Percentiles rank a stretch among this genome's conserved stretches.
phyloP scores from a whole-genome alignment of 2,329 filamentous ascomycete species.

The Botrytis cinerea region DNA sequence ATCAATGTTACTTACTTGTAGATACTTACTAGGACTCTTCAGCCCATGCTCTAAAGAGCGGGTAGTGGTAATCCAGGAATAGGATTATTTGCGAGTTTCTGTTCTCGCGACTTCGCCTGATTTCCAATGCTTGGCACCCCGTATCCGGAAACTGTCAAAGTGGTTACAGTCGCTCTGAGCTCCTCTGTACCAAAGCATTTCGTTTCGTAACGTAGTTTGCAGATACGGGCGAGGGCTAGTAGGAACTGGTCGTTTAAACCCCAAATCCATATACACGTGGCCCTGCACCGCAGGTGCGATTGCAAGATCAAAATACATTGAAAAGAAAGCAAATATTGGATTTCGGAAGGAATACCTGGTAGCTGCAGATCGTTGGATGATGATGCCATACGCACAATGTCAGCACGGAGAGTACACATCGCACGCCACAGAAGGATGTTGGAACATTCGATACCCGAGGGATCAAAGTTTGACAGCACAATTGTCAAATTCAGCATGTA shows the following conservation, averaged over 20 bases:
- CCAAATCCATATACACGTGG: constrained; percentile 12
- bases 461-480: constrained; percentile 6
- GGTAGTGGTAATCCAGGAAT: constrained; percentile 16
- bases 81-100: constrained; percentile 19
- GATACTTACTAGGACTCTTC: not conserved
- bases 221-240: constrained; percentile 10
- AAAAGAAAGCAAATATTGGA: not conserved
- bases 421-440: constrained; percentile 16
- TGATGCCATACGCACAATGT: constrained; percentile 16
- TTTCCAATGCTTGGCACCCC: constrained; percentile 7
- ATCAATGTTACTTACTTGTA: constrained; percentile 2
- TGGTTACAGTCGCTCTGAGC: not conserved
- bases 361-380: constrained; percentile 20
- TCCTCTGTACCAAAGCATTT: not conserved
- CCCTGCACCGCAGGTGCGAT: constrained; percentile 6
- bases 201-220: constrained; percentile 11
- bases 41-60: constrained; percentile 12
- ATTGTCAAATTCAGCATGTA: not conserved
- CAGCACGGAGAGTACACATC: constrained; percentile 2
- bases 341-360: not conserved
- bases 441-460: constrained; percentile 19
- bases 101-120: constrained; percentile 9
- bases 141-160: not conserved
- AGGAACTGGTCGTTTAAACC: not conserved
- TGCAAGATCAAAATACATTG: not conserved